Evolutionary conservation across 768 basidiomycete genomes (phyloP), one percentile per base, ranked within the genome.

Genomic region (Lentinula raphanica): DNA sequence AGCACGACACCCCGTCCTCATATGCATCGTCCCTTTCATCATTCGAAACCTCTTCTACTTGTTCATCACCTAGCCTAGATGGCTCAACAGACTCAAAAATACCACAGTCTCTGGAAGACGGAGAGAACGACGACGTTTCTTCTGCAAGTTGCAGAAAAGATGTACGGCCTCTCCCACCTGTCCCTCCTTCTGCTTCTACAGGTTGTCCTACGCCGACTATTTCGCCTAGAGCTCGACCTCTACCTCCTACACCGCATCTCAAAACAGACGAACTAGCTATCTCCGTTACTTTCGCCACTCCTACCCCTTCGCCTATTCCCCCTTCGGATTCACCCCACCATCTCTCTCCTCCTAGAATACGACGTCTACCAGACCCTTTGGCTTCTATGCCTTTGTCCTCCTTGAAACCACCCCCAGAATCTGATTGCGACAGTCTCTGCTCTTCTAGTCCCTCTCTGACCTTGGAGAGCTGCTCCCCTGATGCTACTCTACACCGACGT

Each of bases 401-500:
- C 17, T 54, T 51, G 11, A 56, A 60, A 56, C 54, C 58, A 28
- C 42, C 51, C 17, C 31, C 35, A 5, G 32, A 54, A 8, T 31
- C 40, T 19, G 19, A 23, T 31, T 15, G 46, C 17, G 21, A 48
- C 9, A 29, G 28, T 27, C 32, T n/a, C 9, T 17, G n/a, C 21
- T 28, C 50, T 48, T 35, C 15, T 8, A 36, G 17, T 21, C 17
- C 31, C 15, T 9, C 45, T 40, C 39, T 23, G 5, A 17, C 23
- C 15, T 12, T 40, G 7, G 45, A 25, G 17, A 8, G 11, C 21
- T 35, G 29, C 5, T 49, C 73, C 4, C 71, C 73, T 9, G 60
- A 42, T 6, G 71, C 69, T n/a, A 65, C 63, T 15, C 65, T 62
- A 19, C 68, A 62, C 17, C 65, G 59, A 55, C 68, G 72, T 17